Percentiles rank a stretch among this genome's conserved stretches.
Conservation (phyloP, 139 green algal species). For the Chloropicon primus region DNA sequence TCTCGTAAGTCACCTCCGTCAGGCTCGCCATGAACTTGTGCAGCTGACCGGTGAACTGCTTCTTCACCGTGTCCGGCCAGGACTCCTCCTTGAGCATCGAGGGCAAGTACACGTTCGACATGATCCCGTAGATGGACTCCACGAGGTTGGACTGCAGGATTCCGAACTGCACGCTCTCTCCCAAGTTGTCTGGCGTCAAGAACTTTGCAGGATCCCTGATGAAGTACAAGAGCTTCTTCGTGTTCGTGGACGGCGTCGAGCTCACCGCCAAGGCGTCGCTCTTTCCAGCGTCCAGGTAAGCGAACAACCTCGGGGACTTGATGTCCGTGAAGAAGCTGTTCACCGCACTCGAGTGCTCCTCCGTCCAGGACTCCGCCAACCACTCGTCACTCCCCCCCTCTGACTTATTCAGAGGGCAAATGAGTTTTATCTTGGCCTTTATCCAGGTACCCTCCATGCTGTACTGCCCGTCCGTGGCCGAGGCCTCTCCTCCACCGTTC, state of each 20-base stretch:
- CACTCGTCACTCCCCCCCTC: neutral
- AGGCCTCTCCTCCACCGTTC: no score
- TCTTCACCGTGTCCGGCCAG: slow-evolving; percentile 58
- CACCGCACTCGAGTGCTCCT: neutral
- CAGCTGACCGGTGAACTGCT: slow-evolving; percentile 42
- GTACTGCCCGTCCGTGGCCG: neutral
- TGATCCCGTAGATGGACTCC: slow-evolving; percentile 19
- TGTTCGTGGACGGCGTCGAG: neutral
- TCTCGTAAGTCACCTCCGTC: slow-evolving; percentile 52
- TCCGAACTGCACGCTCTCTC: slow-evolving; percentile 31
- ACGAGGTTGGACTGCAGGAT: slow-evolving; percentile 11
- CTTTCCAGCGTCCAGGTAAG: neutral
- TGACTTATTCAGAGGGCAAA: neutral
- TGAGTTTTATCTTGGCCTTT: neutral
- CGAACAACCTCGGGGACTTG: slow-evolving; percentile 1
- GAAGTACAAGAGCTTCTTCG: slow-evolving; percentile 37
- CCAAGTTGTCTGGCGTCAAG: slow-evolving; percentile 40
- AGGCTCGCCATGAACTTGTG: slow-evolving; percentile 71
- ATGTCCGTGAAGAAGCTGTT: neutral
- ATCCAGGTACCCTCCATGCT: neutral
- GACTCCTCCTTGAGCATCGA: slow-evolving; percentile 37
- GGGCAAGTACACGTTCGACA: slow-evolving; percentile 55
- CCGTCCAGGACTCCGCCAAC: neutral
- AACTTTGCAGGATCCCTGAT: slow-evolving; percentile 41
- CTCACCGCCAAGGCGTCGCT: neutral